Conservation (phyloP, 345 rosid genomes). For the Fremontodendron californicum region DNA sequence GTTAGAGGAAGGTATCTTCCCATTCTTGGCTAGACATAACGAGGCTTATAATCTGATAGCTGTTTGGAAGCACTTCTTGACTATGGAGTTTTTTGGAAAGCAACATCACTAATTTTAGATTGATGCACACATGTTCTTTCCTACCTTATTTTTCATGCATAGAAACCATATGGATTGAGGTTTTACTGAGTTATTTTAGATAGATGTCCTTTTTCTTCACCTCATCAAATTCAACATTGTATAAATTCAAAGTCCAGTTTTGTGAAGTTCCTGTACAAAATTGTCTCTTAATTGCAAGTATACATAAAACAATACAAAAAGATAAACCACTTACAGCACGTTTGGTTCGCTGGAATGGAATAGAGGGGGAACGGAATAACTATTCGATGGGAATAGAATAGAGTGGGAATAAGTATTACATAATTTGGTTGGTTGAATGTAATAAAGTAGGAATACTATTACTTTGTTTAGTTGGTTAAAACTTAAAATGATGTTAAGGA, state of each 20-base stretch:
- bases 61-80: too few relatives aligned
- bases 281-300: not conserved
- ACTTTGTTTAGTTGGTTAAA: too few relatives aligned
- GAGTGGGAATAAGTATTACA: too few relatives aligned
- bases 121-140: not conserved
- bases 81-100: not conserved
- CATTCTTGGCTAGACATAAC: not conserved
- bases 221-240: not conserved
- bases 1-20: too few relatives aligned
- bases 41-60: not conserved
- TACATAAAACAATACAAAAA: not conserved
- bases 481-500: too few relatives aligned
- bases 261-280: not conserved
- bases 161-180: not conserved
- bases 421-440: too few relatives aligned
- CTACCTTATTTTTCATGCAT: not conserved
- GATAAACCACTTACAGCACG: not conserved
- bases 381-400: too few relatives aligned
- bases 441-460: too few relatives aligned
- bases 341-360: too few relatives aligned
- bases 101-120: not conserved
- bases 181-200: not conserved
- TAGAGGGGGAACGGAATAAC: too few relatives aligned
- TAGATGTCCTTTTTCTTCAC: not conserved
- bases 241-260: not conserved